Evolutionary conservation across 768 basidiomycete genomes (phyloP).

Genomic region (Kwoniella heveanensis): DNA sequence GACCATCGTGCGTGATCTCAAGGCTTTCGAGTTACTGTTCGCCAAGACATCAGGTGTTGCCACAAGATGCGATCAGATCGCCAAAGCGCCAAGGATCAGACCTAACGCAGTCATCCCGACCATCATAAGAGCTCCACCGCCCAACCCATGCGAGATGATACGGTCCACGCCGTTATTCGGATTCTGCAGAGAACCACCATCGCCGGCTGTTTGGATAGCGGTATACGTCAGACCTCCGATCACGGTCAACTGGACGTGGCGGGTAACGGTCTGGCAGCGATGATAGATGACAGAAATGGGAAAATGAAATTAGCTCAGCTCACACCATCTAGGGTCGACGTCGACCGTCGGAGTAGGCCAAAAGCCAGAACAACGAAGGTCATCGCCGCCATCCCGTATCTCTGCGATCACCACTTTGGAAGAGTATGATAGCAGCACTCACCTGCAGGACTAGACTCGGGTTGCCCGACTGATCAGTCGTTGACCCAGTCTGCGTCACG

Average conservation of each 20-base stretch:
- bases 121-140: background rate
- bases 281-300: too few species aligned
- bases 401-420: too few species aligned
- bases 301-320: too few species aligned
- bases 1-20: too few species aligned
- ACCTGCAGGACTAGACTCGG: constrained; percentile 10
- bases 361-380: too few species aligned
- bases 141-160: background rate
- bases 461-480: constrained; percentile 3
- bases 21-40: background rate
- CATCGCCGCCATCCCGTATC: too few species aligned
- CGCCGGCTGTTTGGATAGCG: constrained; percentile 11
- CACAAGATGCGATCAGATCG: background rate
- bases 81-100: background rate
- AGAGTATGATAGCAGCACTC: too few species aligned
- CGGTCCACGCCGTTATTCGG: background rate
- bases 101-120: background rate
- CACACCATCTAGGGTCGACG: too few species aligned
- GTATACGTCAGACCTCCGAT: constrained; percentile 14
- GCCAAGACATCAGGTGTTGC: too few species aligned
- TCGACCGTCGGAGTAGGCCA: too few species aligned
- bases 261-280: constrained; percentile 16
- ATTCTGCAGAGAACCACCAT: constrained; percentile 7
- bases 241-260: constrained; percentile 15
- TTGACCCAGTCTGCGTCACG: constrained; percentile 11